Conservation (phyloP, 768 basidiomycete genomes). For the Boletus reticuloceps region DNA sequence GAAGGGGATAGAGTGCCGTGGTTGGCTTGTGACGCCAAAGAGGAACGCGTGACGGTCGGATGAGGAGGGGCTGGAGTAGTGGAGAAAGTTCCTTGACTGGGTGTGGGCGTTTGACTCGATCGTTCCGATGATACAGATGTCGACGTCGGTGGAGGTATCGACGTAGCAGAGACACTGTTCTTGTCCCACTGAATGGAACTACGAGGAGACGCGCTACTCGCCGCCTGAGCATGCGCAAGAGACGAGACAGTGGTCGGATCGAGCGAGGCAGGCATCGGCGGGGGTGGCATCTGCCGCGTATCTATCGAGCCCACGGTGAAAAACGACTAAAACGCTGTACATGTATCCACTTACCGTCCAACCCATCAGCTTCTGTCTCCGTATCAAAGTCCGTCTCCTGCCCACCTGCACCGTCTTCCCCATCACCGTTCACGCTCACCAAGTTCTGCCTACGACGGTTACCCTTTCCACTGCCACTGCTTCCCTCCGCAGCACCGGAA, state of each 20-base stretch:
- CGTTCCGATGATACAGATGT: neutral
- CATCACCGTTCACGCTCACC: constrained; percentile 2
- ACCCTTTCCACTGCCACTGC: neutral
- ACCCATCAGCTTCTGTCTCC: constrained; percentile 28
- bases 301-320: constrained; percentile 26
- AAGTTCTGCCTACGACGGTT: neutral
- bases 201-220: constrained; percentile 21
- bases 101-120: constrained; percentile 4
- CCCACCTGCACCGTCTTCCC: constrained; percentile 17
- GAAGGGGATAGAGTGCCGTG: neutral
- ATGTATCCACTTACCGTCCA: constrained; percentile 19
- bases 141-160: constrained; percentile 11
- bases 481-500: constrained; percentile 5
- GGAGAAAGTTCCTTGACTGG: neutral
- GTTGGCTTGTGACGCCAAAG: neutral
- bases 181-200: constrained; percentile 13
- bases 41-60: neutral
- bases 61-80: neutral
- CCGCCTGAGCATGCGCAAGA: constrained; percentile 19
- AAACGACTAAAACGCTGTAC: neutral
- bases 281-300: constrained; percentile 46
- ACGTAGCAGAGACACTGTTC: constrained; percentile 9
- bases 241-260: constrained; percentile 40
- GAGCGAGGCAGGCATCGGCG: constrained; percentile 45
- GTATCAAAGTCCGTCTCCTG: constrained; percentile 34